Evolutionary conservation across 2,329 filamentous ascomycete species (phyloP).

Genomic region (Hirsutella rhossiliensis): DNA sequence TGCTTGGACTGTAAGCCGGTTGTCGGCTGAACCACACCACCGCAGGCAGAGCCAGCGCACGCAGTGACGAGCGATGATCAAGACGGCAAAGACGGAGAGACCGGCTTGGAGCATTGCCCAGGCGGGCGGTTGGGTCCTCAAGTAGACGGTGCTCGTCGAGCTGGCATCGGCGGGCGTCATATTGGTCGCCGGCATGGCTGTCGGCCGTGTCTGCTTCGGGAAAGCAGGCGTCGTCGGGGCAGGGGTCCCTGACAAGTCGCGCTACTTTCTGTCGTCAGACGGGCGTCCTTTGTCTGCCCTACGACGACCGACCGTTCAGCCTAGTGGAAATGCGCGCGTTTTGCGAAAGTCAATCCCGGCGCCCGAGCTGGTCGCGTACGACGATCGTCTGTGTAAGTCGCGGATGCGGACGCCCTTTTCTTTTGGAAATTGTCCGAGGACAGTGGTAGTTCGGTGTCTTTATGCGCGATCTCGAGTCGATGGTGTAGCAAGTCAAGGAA

Average conservation of each 20-base stretch:
- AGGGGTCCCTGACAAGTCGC: conserved; percentile 17
- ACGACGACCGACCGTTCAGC: neutral
- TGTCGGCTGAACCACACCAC: conserved; percentile 1
- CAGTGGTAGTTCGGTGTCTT: no score
- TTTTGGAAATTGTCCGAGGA: no score
- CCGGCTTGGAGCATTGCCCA: conserved; percentile 14
- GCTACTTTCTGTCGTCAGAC: conserved; percentile 22
- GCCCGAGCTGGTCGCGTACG: neutral
- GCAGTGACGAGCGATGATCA: conserved; percentile 21
- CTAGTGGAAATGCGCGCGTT: neutral
- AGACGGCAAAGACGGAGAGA: conserved; percentile 21
- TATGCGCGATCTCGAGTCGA: no score
- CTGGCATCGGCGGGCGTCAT: conserved; percentile 13
- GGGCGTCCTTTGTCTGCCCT: conserved; percentile 8
- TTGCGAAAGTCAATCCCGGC: neutral
- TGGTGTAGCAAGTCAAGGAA: no score
- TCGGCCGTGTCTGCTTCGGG: conserved; percentile 11
- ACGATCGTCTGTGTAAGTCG: no score
- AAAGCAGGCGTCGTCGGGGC: conserved; percentile 19
- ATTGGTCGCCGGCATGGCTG: conserved; percentile 19
- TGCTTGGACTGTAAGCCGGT: neutral
- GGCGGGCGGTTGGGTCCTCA: conserved; percentile 17
- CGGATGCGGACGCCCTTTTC: no score
- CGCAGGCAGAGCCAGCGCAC: conserved; percentile 12
- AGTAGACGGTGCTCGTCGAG: conserved; percentile 15